Evolutionary conservation across 805 yeast species (phyloP), one percentile per base, ranked within the genome.

Genomic region (Naumovozyma dairenensis): DNA sequence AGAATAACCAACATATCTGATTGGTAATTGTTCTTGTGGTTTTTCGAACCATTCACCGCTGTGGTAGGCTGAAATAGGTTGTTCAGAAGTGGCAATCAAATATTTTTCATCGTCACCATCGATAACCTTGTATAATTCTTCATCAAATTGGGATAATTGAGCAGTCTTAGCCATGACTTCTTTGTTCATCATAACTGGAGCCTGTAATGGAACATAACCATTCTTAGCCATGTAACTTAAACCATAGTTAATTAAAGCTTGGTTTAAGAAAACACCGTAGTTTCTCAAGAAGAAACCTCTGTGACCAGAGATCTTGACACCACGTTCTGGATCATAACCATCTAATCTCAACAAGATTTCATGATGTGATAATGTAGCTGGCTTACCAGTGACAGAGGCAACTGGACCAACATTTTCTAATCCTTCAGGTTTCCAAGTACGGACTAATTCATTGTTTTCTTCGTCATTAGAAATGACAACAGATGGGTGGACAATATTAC

Each of bases 111-210:
- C 98, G 31, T 80, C 87, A 57, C 98, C 98, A 58, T 92, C 98
- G 32, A 83, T 66, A 38, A 92, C 97, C 67, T 92, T 92, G 70
- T 92, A 92, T 54, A 92, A 72, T 65, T 92, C 98, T 70, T 92
- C 98, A 62, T 92, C 98, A 52, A 92, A 92, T 57, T 92, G 87
- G 24, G 96, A 86, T 60, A 92, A 77, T 67, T 92, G 98, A 6
- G 98, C 98, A 48, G 98, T 92, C 66, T 84, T 87, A 49, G 97
- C 97, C 98, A 92, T 92, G 37, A 86, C 94, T 38, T 92, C 97
- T 67, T 92, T 92, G 77, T 92, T 92, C 96, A 92, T 85, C 98
- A 92, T 92, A 29, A 89, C 96, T 38, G 98, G 98, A 12, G 98
- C 94, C 69, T 92, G 98, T 62, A 92, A 71, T 43, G 97, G 94